phyloP scores from a whole-genome alignment of 345 rosid genomes.

The Populus ilicifolia region DNA sequence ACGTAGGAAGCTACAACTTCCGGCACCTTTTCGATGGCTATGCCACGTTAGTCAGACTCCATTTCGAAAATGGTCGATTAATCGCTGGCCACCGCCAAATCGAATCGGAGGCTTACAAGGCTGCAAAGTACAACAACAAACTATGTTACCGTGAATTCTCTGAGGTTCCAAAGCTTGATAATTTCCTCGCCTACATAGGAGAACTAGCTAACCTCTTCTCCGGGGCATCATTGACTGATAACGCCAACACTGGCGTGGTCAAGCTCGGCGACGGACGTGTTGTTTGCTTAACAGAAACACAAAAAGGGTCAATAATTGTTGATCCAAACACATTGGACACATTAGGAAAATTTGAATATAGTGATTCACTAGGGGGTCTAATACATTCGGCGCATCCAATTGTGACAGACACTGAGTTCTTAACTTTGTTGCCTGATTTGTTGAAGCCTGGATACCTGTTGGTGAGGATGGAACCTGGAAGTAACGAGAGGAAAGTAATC shows the following conservation, averaged over 20 bases:
- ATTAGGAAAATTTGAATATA: conserved; percentile 62
- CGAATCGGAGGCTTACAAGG: conserved; percentile 83
- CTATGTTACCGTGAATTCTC: conserved; percentile 92
- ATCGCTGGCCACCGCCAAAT: conserved; percentile 75
- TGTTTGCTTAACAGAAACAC: conserved; percentile 86
- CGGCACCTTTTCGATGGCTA: conserved; percentile 98
- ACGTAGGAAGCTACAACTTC: conserved; percentile 70
- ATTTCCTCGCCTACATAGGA: conserved; percentile 62
- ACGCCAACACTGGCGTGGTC: conserved; percentile 86
- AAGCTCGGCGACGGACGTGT: conserved; percentile 86
- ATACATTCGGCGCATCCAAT: conserved; percentile 91
- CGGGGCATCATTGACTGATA: conserved; percentile 83
- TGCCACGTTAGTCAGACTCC: conserved; percentile 68
- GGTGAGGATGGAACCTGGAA: conserved; percentile 73
- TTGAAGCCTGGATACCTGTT: conserved; percentile 71
- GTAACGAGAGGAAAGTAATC: conserved; percentile 75
- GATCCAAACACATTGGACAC: conserved; percentile 70
- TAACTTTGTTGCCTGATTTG: conserved; percentile 80
- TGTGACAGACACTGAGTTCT: conserved; percentile 68
- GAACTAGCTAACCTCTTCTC: conserved; percentile 70
- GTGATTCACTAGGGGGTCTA: conserved; percentile 65
- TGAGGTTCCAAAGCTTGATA: conserved; percentile 60
- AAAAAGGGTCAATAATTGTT: conserved; percentile 74
- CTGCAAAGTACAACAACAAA: conserved; percentile 62
- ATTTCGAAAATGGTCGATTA: conserved; percentile 58